Base-by-base conservation (phyloP, 495 filamentous ascomycete genomes). In the Penicillium arizonense region DNA sequence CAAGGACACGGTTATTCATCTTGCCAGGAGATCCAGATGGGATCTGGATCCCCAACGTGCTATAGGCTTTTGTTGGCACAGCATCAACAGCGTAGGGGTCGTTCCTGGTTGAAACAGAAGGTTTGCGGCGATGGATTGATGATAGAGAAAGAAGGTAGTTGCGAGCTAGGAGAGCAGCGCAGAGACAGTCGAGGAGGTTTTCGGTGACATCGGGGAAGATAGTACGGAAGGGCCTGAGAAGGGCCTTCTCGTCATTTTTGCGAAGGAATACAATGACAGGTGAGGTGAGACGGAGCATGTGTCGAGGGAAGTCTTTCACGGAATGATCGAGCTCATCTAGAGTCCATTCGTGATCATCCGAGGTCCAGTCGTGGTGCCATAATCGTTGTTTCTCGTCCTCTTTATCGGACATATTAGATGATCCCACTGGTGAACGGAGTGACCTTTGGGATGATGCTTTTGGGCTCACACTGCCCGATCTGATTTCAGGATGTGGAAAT, bases 121-220 rank as follows among this genome's bases (percentile, higher is more conserved):
- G 58, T 60, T 52, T 67, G 20, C 56, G 61, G 12, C 69, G 63
- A 26, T 70, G 58, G 18, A 56, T 45, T 0, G 56, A 58, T 24
- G 68, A 59, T 26, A 75, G 52, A 0, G 72, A 76, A 50, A 74
- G 65, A 24, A 86, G 63, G 61, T 85, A 85, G 55, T 86, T 86
- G 49, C 80, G 81, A 0, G 81, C 83, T 16, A 87, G 72, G 18
- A 88, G 57, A 35, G 84, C 78, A 2, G 84, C 83, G 50, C 85
- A 87, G n/a, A 88, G 75, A 5, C 81, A 75, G 41, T 85, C 80
- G 26, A 83, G 78, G 4, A 84, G 63, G 47, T 74, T 77, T 44
- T 84, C 77, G 5, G 79, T 69, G 20, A 75, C 78, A 7, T 72
- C 50, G 0, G 81, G 80, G 47, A 87, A 88, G 20, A 86, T 82